Evolutionary conservation across 2,329 filamentous ascomycete species (phyloP), one percentile per base, ranked within the genome.

Genomic region (Pyrenochaeta sp.): DNA sequence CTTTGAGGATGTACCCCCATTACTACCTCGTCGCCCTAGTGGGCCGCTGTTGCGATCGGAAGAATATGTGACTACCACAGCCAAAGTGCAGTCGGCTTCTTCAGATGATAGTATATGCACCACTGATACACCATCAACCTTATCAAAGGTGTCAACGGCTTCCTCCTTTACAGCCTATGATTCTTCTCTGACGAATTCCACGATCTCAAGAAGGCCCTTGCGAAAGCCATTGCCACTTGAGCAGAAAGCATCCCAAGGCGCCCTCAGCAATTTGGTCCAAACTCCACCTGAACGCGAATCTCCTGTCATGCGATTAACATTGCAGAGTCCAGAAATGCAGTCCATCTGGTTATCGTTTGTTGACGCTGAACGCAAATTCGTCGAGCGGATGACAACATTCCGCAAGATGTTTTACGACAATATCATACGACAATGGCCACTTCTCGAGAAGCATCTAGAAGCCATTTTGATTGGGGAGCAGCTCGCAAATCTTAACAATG

Each of bases 351-450:
- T 36, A 7, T 56, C 55, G 1, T 49, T 73, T 6, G 33, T 68
- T 2, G 48, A 60, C 7, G 56, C 63, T 1, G 70, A 72, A 40
- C 58, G 57, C 18, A 64, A 56, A 5, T 70, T 65, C 39, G 56
- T 71, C 20, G 67, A 69, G 1, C 61, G 60, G 12, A 60, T 72
- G 54, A 54, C 44, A 1, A 66, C 56, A 21, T 61, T 74, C 15
- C 61, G 59, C 11, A 63, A 56, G 7, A 59, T 61, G 50, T 72
- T 74, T 48, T 67, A 70, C 45, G 56, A 68, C 20, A 63, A 64
- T 11, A 40, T 72, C 12, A 41, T 64, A 27, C 54, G 46, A 11
- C 54, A 69, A 50, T 74, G 69, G 69, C 70, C 71, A 7, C 31
- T 58, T 12, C 50, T 71, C 3, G 63, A 65, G 35, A 60, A 63